Evolutionary conservation across 2,329 filamentous ascomycete species (phyloP).

Genomic region (Pyricularia sp.): DNA sequence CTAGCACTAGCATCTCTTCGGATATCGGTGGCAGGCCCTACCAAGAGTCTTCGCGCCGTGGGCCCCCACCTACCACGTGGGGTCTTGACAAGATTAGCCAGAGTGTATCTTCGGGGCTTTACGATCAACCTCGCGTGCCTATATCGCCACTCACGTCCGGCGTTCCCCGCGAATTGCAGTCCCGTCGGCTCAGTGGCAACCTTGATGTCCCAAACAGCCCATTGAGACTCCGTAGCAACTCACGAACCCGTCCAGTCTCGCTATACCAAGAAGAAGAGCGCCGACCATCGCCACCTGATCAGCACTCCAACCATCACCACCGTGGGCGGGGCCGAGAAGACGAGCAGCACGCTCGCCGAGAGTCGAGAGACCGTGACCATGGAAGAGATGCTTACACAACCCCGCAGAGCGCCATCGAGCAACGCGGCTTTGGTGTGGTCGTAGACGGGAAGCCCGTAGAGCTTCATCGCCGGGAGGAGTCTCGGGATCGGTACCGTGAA

Average conservation of each 20-base stretch:
- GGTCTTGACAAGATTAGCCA: slow-evolving; percentile 58
- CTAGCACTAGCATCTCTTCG: slow-evolving; percentile 37
- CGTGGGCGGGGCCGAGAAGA: slow-evolving; percentile 30
- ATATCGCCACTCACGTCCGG: slow-evolving; percentile 29
- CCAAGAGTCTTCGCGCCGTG: slow-evolving; percentile 21
- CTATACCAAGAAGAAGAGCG: slow-evolving; percentile 34
- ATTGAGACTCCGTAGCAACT: slow-evolving; percentile 15
- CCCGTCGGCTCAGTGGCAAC: slow-evolving; percentile 16
- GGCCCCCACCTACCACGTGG: slow-evolving; percentile 55
- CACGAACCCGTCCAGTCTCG: slow-evolving; percentile 33
- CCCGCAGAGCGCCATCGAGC: neutral
- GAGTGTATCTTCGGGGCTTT: slow-evolving; percentile 21
- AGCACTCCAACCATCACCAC: neutral
- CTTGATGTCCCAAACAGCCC: slow-evolving; percentile 23
- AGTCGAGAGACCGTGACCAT: slow-evolving; percentile 12
- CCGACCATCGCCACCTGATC: neutral
- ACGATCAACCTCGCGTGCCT: slow-evolving; percentile 32
- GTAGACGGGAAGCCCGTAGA: slow-evolving; percentile 1
- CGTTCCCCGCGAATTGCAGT: slow-evolving; percentile 26
- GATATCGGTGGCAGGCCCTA: slow-evolving; percentile 24
- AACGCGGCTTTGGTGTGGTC: slow-evolving; percentile 1
- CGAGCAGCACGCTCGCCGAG: slow-evolving; percentile 24
- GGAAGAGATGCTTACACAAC: neutral
- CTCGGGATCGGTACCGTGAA: slow-evolving; percentile 1
- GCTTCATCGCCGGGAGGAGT: neutral